Conservation (phyloP, 164 flowering plant genomes). For the Sedum album region DNA sequence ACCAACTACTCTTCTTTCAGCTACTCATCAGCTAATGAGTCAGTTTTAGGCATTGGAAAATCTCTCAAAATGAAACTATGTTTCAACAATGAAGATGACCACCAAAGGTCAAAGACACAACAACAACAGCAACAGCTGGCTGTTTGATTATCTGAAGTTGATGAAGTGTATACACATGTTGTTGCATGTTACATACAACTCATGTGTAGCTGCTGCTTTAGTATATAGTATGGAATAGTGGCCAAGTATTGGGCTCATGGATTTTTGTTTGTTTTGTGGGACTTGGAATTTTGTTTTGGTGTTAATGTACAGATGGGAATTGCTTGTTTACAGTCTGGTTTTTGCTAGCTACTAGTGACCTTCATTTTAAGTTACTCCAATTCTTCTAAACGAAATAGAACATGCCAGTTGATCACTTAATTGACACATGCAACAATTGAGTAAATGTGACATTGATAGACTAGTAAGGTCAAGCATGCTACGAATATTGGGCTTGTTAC, state of each 20-base stretch:
- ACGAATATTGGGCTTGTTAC: too few species aligned
- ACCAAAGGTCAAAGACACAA: conserved; percentile 18
- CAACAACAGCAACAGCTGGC: conserved; percentile 58
- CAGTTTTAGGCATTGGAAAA: conserved; percentile 18
- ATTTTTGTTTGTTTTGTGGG: neutral
- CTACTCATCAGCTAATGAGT: too few species aligned
- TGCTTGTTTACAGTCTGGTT: neutral
- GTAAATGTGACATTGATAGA: too few species aligned
- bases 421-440: too few species aligned
- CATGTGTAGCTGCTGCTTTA: neutral
- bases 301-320: conserved; percentile 2
- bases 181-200: neutral
- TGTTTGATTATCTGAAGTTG: conserved; percentile 26
- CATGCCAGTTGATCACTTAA: too few species aligned
- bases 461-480: too few species aligned
- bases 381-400: too few species aligned
- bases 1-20: conserved; percentile 21
- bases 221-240: neutral
- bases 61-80: conserved; percentile 42
- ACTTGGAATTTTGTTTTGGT: neutral
- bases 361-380: neutral
- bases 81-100: conserved; percentile 46
- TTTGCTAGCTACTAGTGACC: neutral
- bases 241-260: neutral
- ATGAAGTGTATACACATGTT: too few species aligned